Conservation (phyloP, 2,329 filamentous ascomycete genomes). For the Zymoseptoria brevis region DNA sequence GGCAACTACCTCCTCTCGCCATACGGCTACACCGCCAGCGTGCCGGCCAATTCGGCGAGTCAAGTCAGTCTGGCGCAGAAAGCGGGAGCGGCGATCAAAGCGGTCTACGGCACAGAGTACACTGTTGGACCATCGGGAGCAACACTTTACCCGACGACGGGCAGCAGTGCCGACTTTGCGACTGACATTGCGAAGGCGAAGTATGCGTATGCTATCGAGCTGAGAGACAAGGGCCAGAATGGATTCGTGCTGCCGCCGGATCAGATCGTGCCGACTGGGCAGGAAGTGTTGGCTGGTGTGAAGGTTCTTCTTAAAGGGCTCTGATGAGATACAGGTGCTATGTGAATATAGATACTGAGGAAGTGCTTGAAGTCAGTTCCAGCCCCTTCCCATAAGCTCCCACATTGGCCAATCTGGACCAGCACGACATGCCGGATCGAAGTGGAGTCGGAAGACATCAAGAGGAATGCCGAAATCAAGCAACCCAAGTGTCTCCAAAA, state of each 20-base stretch:
- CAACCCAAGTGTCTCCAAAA: background rate
- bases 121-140: slow-evolving; percentile 37
- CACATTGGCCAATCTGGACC: too few species aligned
- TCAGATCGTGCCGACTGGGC: slow-evolving; percentile 41
- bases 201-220: slow-evolving; percentile 43
- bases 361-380: background rate
- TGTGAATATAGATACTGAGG: background rate
- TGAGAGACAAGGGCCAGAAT: slow-evolving; percentile 42
- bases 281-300: slow-evolving; percentile 42
- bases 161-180: slow-evolving; percentile 39
- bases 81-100: slow-evolving; percentile 47
- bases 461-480: background rate
- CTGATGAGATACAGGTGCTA: background rate
- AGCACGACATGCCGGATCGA: background rate
- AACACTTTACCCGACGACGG: slow-evolving; percentile 53
- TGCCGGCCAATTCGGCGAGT: slow-evolving; percentile 39
- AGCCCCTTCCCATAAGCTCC: too few species aligned
- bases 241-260: slow-evolving; percentile 44
- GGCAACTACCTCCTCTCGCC: slow-evolving; percentile 51
- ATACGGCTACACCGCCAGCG: slow-evolving; percentile 53
- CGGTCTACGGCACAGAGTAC: slow-evolving; percentile 43
- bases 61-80: slow-evolving; percentile 45
- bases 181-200: slow-evolving; percentile 36
- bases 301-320: slow-evolving; percentile 4
- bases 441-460: background rate